phyloP scores from a whole-genome alignment of 202 grass and related monocot genomes.

The Setaria italica region DNA sequence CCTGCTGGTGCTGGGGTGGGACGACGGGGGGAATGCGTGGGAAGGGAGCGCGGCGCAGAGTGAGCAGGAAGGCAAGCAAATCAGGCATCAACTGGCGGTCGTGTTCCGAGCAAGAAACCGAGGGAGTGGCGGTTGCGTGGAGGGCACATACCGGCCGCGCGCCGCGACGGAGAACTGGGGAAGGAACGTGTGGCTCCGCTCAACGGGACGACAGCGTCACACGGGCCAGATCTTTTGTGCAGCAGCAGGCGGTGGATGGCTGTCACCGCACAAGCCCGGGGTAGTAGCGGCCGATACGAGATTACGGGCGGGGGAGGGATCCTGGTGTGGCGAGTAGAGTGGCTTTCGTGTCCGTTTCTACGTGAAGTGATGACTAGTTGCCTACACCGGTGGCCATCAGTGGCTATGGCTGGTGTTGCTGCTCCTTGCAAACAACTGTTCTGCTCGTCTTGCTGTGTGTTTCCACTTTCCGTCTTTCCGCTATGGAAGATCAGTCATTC shows the following conservation, averaged over 20 bases:
- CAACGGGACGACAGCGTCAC: background rate
- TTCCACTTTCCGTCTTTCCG: background rate
- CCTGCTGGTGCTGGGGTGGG: background rate
- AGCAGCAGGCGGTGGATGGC: background rate
- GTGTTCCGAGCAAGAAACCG: background rate
- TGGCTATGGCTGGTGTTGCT: background rate
- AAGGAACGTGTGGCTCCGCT: constrained; percentile 33
- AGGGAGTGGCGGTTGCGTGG: constrained; percentile 51
- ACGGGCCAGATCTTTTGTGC: constrained; percentile 1
- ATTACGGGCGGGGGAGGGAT: background rate
- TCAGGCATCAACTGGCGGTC: background rate
- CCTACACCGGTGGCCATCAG: background rate
- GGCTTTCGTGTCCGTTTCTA: background rate
- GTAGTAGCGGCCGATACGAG: too few species aligned
- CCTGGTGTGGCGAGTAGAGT: background rate
- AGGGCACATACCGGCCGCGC: background rate
- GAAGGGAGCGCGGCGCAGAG: background rate
- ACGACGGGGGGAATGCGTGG: background rate
- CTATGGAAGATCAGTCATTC: background rate
- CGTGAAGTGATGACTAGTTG: background rate
- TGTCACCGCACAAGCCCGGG: background rate
- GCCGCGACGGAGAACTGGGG: background rate
- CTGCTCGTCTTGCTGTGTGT: background rate
- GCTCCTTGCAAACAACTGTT: background rate
- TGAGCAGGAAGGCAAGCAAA: background rate